Conservation (phyloP, 1,284 basidiomycete species). For the Rhodotorula sp. region DNA sequence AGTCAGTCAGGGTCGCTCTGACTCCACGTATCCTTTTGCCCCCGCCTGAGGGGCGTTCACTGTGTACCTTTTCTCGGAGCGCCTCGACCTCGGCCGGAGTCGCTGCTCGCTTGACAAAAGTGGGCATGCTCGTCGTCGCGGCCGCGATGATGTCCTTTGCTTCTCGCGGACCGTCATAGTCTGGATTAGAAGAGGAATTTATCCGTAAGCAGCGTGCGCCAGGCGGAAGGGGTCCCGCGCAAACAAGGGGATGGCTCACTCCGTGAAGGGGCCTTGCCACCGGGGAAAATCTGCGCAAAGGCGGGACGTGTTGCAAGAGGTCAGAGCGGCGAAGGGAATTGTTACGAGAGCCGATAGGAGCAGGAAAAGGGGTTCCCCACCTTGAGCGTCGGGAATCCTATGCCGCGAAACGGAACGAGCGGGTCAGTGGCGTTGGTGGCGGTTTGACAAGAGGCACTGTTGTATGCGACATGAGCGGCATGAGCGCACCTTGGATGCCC, state of each 20-base stretch:
- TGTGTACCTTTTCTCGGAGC: conserved; percentile 28
- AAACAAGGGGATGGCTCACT: too few relatives aligned
- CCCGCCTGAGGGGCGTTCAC: too few relatives aligned
- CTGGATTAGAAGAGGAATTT: too few relatives aligned
- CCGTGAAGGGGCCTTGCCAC: conserved; percentile 46
- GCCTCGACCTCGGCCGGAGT: conserved; percentile 34
- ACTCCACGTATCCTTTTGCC: neutral
- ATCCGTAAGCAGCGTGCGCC: too few relatives aligned
- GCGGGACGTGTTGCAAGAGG: neutral
- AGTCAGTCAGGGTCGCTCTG: too few relatives aligned
- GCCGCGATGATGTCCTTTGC: conserved; percentile 49
- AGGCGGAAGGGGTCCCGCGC: too few relatives aligned
- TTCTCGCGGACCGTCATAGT: conserved; percentile 49
- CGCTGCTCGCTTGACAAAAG: conserved; percentile 48
- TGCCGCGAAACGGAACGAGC: neutral
- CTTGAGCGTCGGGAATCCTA: conserved; percentile 52
- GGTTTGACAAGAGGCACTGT: neutral
- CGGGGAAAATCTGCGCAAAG: conserved; percentile 30
- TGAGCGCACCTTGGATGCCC: conserved; percentile 46
- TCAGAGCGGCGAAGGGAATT: neutral
- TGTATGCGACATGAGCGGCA: neutral
- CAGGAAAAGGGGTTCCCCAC: neutral
- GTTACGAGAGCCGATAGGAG: too few relatives aligned
- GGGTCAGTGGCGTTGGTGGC: neutral
- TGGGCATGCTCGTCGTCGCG: conserved; percentile 48